These are phyloP conservation scores for Pyrenophora graminea DNA, from an alignment of 2,329 filamentous ascomycete genomes.

Conservation along the genomic window DNA sequence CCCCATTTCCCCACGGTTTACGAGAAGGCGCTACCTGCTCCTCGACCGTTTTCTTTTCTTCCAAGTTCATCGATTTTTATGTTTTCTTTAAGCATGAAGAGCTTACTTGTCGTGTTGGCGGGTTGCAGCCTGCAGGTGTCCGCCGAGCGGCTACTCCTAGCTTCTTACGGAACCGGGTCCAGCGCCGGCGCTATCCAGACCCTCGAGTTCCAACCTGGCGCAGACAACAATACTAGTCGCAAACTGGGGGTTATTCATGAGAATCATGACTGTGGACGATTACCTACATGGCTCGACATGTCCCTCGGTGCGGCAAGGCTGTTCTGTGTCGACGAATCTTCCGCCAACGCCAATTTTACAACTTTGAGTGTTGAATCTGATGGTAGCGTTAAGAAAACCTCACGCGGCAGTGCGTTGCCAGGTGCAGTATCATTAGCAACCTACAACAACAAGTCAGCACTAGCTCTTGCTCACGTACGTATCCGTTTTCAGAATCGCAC, in stretches of 20 bases:
- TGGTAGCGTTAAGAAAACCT: slow-evolving; percentile 46
- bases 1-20: too few species aligned
- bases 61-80: not conserved
- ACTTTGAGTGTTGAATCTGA: slow-evolving; percentile 23
- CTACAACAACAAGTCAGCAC: slow-evolving; percentile 46
- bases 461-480: slow-evolving; percentile 42
- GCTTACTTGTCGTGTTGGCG: slow-evolving; percentile 23
- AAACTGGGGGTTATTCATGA: slow-evolving; percentile 52
- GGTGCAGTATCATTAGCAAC: slow-evolving; percentile 50
- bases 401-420: slow-evolving; percentile 40
- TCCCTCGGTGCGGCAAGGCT: slow-evolving; percentile 56
- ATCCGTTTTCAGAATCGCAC: not conserved
- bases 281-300: slow-evolving; percentile 65
- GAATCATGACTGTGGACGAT: slow-evolving; percentile 56
- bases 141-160: slow-evolving; percentile 45
- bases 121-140: not conserved
- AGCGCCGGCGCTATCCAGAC: slow-evolving; percentile 48
- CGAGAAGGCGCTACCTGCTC: not conserved
- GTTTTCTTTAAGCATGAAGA: slow-evolving; percentile 1
- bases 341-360: slow-evolving; percentile 50
- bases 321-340: slow-evolving; percentile 66
- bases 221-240: slow-evolving; percentile 7
- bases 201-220: slow-evolving; percentile 29
- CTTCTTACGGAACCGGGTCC: slow-evolving; percentile 45
- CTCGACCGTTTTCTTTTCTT: not conserved